Evolutionary conservation across 768 basidiomycete genomes (phyloP).

Genomic region (Bullera alba): DNA sequence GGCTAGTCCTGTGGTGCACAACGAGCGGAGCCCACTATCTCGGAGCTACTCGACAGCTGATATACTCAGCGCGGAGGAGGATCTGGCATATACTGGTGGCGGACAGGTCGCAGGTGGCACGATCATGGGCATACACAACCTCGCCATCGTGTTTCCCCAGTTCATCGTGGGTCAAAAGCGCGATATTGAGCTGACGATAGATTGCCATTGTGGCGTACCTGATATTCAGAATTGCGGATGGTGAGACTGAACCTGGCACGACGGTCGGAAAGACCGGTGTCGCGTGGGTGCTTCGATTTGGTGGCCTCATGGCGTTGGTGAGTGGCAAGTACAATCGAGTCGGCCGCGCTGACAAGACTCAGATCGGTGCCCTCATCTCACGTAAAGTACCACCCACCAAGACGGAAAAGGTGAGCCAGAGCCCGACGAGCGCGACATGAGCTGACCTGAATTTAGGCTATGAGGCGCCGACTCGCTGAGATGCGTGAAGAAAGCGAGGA

Average conservation of each 20-base stretch:
- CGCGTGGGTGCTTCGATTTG: conserved; percentile 88
- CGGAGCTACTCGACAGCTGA: conserved; percentile 47
- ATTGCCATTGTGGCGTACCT: conserved; percentile 76
- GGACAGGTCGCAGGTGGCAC: conserved; percentile 71
- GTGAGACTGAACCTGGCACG: conserved; percentile 48
- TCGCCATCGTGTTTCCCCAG: conserved; percentile 91
- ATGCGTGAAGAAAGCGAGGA: conserved; percentile 64
- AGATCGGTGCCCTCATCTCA: conserved; percentile 67
- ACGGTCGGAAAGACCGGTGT: conserved; percentile 74
- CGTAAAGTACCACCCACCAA: conserved; percentile 80
- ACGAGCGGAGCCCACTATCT: conserved; percentile 44
- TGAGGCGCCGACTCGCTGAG: conserved; percentile 69
- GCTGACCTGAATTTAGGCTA: conserved; percentile 48
- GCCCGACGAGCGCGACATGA: not conserved
- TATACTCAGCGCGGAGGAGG: conserved; percentile 38
- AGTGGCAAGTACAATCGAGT: conserved; percentile 14
- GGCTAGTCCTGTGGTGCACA: conserved; percentile 13
- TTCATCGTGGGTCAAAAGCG: conserved; percentile 63
- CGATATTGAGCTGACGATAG: conserved; percentile 46
- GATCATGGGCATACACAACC: conserved; percentile 86
- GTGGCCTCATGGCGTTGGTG: conserved; percentile 73
- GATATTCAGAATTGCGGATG: conserved; percentile 76
- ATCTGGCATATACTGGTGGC: conserved; percentile 40
- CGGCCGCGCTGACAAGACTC: not conserved
- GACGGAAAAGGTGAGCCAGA: conserved; percentile 60